These are phyloP conservation scores for Globisporangium megalacanthum DNA, from an alignment of 352 stramenopile species.

Conservation along the genomic window DNA sequence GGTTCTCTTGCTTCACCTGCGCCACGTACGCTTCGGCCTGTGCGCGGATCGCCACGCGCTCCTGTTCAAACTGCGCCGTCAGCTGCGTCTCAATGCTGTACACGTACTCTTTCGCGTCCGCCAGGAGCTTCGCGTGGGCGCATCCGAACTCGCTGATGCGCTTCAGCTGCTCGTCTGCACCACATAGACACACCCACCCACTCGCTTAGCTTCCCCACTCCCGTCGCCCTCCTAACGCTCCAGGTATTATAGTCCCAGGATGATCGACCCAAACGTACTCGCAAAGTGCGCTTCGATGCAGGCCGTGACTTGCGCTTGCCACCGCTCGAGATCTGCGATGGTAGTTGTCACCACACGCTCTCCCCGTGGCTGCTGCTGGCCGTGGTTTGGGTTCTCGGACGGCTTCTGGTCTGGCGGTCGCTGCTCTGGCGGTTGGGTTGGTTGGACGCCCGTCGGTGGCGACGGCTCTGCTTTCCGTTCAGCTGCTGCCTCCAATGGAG, in stretches of 20 bases:
- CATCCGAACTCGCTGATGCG: conserved; percentile 73
- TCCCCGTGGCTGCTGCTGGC: neutral
- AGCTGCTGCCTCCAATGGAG: neutral
- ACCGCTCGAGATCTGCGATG: conserved; percentile 50
- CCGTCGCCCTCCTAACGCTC: neutral
- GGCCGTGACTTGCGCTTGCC: conserved; percentile 51
- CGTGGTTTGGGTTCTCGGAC: neutral
- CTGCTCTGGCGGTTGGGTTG: neutral
- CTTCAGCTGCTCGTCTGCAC: conserved; percentile 67
- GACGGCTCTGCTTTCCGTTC: neutral
- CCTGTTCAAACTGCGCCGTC: conserved; percentile 37
- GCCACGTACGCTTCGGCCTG: conserved; percentile 52
- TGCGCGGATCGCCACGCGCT: conserved; percentile 31
- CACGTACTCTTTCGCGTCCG: conserved; percentile 66
- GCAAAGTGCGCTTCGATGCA: conserved; percentile 66
- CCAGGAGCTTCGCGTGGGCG: conserved; percentile 54
- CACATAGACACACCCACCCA: neutral
- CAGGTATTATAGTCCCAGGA: neutral
- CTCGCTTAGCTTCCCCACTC: neutral
- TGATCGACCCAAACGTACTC: conserved; percentile 30
- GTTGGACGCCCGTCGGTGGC: neutral
- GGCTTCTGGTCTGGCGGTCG: neutral
- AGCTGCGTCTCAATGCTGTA: conserved; percentile 50
- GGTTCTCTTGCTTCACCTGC: conserved; percentile 42
- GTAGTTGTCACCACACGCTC: conserved; percentile 37